Conservation (phyloP, 2,329 filamentous ascomycete species). For the Gliomastix tumulicola region DNA sequence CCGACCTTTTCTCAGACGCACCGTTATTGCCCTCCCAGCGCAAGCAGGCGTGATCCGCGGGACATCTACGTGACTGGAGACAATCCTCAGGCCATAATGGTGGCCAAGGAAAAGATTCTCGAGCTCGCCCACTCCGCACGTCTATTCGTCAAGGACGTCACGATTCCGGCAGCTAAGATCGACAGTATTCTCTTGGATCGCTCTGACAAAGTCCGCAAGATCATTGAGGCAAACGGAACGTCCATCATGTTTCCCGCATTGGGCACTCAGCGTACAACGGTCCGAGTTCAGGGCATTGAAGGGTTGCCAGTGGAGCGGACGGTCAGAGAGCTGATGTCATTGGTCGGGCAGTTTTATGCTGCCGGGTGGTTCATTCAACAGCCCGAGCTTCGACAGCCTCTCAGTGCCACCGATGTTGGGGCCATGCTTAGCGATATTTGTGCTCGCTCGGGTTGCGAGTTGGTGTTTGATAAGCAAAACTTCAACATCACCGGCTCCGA, state of each 20-base stretch:
- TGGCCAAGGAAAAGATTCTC: slow-evolving; percentile 86
- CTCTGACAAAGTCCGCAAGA: slow-evolving; percentile 94
- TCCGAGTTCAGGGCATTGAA: slow-evolving; percentile 88
- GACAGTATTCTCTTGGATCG: slow-evolving; percentile 88
- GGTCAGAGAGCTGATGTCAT: slow-evolving; percentile 88
- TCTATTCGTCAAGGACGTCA: slow-evolving; percentile 85
- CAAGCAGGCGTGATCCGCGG: slow-evolving; percentile 73
- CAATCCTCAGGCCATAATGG: slow-evolving; percentile 72
- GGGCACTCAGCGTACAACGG: slow-evolving; percentile 74
- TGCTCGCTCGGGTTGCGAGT: slow-evolving; percentile 89
- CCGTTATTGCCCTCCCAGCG: slow-evolving; percentile 78
- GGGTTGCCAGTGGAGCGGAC: slow-evolving; percentile 92
- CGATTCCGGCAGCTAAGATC: slow-evolving; percentile 84
- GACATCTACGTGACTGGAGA: slow-evolving; percentile 96
- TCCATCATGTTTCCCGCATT: slow-evolving; percentile 89
- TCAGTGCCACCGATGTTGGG: slow-evolving; percentile 67
- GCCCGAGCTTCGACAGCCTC: slow-evolving; percentile 55
- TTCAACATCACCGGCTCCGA: slow-evolving; percentile 95
- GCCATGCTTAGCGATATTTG: slow-evolving; percentile 95
- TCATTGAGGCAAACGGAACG: slow-evolving; percentile 92
- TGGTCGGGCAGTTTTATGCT: slow-evolving; percentile 96
- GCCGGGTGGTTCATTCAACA: slow-evolving; percentile 92
- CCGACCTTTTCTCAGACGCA: slow-evolving; percentile 89
- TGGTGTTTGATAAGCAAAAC: slow-evolving; percentile 88
- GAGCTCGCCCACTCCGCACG: slow-evolving; percentile 77